Evolutionary conservation across 352 stramenopile genomes (phyloP), one percentile per base, ranked within the genome.

Genomic region (Phytophthora hybrid): DNA sequence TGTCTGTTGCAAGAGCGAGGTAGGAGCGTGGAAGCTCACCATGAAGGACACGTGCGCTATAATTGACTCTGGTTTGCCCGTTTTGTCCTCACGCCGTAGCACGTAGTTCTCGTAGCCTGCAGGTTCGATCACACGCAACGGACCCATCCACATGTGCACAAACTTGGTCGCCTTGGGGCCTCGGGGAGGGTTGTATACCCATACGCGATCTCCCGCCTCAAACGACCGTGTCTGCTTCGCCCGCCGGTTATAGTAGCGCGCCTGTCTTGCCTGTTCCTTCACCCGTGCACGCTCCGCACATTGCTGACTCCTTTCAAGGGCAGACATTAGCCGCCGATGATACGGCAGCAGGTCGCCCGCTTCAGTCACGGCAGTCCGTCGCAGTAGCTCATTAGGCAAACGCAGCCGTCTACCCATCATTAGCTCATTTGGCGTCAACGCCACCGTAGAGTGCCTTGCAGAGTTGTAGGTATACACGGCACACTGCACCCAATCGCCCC

Each of bases 101-200:
- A 51, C 2, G 9, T 54, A 54, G 32, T 68, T 58, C 8, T 60
- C 47, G 7, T 58, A 66, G 10, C 59, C 59, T 8, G 46, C 59
- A 1, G 59, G 14, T 19, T 66, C 59, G 1, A 66, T 6, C 2
- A 57, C 34, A 0, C 23, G 1, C 41, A 51, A 5, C 2, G 59
- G 46, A 23, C 41, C 59, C 44, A 58, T 57, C 44, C 59, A 66
- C 31, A 47, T 46, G 19, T 66, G 59, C 18, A 66, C 59, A 10
- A 66, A 66, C 10, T 66, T 58, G 11, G 46, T 52, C 4, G 44
- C 44, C 13, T 44, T 66, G 21, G 19, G 5, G 0, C 47, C 46
- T 0, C 44, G 9, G 1, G 46, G 46, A 4, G 31, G 59, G 21
- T 46, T 53, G 7, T 66, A 46, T 6, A 66, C 19, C 59, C 59